Base-by-base conservation (phyloP, 2,329 filamentous ascomycete genomes). In the Fusarium domesticum region DNA sequence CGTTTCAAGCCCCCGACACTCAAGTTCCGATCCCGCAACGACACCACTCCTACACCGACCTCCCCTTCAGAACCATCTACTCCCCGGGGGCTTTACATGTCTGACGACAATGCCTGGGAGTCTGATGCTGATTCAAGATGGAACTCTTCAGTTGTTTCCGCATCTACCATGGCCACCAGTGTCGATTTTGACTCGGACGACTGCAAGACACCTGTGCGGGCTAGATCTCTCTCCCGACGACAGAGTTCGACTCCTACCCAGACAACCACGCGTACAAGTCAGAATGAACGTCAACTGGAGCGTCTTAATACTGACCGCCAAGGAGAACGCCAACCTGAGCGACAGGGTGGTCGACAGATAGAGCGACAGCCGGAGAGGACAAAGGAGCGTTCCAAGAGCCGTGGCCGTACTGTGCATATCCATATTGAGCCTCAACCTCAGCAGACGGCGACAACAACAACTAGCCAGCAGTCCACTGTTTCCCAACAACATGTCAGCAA, bases 341-440 rank as follows among this genome's bases (percentile, higher is more conserved):
- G 48, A 4, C 39, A 43, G 10, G 36, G 8, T 28, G 23, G 23
- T 28, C 23, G 23, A 23, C 18, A 23, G 12, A 39, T 30, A 10
- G 48, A 51, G 39, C 38, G 52, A 20, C 35, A 36, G 32, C n/a
- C 18, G 19, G 40, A 43, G 16, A 33, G 19, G 6, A 39, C 44
- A 18, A 58, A 51, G 42, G 47, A 54, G 11, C 39, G 58, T 18
- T 60, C 58, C 33, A 47, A 49, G 35, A 61, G 58, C 25, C 58
- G 58, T 23, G 58, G 58, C 18, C 54, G 58, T 16, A 60, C 58
- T 37, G 52, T 58, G 35, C 58, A 60, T 42, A 60, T 60, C 18
- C 58, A 60, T 51, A 61, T 60, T 17, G 58, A 58, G 46, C 57
- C 57, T 1, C 52, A 48, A 6, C 35, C 43, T 6, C 50, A 47